A percentile compares a stretch with the other conserved stretches of the same genome.
These are phyloP conservation scores for Collybiopsis confluens DNA, from an alignment of 768 basidiomycete species.

Conservation along the genomic window DNA sequence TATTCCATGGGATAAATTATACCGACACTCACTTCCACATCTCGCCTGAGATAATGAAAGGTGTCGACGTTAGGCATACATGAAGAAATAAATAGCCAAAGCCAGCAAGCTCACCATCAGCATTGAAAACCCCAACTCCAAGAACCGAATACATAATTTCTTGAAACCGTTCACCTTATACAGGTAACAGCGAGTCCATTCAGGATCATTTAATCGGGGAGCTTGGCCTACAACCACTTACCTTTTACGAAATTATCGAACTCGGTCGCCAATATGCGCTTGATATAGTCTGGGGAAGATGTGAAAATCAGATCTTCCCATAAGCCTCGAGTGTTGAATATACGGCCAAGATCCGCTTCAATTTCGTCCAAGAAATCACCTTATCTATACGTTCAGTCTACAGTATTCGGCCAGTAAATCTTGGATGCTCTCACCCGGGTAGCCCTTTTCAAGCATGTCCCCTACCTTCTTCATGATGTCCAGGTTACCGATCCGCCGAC, in stretches of 20 bases:
- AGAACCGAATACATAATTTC: conserved; percentile 42
- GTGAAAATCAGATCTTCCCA: conserved; percentile 46
- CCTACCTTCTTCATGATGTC: no score
- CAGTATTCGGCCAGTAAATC: no score
- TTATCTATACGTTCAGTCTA: conserved; percentile 13
- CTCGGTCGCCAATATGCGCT: conserved; percentile 51
- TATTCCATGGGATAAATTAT: conserved; percentile 1
- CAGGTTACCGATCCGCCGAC: no score
- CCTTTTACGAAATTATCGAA: conserved; percentile 60
- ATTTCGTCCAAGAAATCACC: conserved; percentile 38
- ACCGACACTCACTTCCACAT: conserved; percentile 36
- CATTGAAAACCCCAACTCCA: conserved; percentile 68
- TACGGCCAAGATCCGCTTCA: conserved; percentile 32
- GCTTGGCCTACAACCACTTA: conserved; percentile 11
- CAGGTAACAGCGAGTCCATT: not conserved
- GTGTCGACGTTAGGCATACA: no score
- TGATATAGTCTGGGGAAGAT: conserved; percentile 49
- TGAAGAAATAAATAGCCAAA: no score
- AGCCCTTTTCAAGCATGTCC: no score
- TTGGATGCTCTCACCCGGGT: no score
- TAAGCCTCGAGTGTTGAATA: conserved; percentile 38
- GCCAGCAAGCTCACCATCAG: conserved; percentile 49
- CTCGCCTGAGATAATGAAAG: conserved; percentile 27
- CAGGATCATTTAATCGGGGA: no score
- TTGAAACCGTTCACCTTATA: conserved; percentile 37